These are phyloP conservation scores for Pseudogymnoascus sp. DNA, from an alignment of 2,329 filamentous ascomycete genomes.

Conservation along the genomic window DNA sequence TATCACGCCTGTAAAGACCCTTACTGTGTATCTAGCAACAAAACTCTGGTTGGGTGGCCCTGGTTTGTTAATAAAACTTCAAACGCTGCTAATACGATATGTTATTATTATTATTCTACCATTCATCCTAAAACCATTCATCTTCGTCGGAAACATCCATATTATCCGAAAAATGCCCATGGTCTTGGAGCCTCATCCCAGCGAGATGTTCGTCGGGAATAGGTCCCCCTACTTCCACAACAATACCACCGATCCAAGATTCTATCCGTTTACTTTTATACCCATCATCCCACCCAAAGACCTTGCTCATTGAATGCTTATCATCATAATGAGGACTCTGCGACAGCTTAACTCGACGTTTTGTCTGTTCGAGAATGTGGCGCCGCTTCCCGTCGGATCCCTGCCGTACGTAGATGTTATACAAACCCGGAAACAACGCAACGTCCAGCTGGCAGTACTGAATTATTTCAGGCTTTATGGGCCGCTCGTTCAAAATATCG, in stretches of 20 bases:
- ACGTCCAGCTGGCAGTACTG: conserved; percentile 44
- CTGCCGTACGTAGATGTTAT: neutral
- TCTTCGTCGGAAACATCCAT: no score
- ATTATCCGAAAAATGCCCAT: no score
- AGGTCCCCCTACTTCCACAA: neutral
- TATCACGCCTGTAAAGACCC: neutral
- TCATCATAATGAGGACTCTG: conserved; percentile 11
- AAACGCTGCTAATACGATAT: neutral
- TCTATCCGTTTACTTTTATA: conserved; percentile 12
- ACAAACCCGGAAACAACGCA: conserved; percentile 33
- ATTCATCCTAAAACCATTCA: no score
- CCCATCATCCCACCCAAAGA: conserved; percentile 14
- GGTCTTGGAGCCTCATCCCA: no score
- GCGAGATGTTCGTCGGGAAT: neutral
- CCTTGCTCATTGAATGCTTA: neutral
- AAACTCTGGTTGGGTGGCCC: neutral
- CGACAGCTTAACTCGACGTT: conserved; percentile 16
- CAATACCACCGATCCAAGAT: conserved; percentile 13
- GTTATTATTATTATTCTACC: no score
- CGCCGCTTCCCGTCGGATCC: neutral
- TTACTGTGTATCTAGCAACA: neutral
- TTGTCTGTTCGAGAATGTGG: conserved; percentile 11
- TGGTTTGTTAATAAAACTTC: neutral
- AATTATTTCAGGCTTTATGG: conserved; percentile 33
- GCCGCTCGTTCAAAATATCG: conserved; percentile 41